Base-by-base conservation (phyloP, 1,139 yeast genomes). In the Sugiyamaella neomexicana region DNA sequence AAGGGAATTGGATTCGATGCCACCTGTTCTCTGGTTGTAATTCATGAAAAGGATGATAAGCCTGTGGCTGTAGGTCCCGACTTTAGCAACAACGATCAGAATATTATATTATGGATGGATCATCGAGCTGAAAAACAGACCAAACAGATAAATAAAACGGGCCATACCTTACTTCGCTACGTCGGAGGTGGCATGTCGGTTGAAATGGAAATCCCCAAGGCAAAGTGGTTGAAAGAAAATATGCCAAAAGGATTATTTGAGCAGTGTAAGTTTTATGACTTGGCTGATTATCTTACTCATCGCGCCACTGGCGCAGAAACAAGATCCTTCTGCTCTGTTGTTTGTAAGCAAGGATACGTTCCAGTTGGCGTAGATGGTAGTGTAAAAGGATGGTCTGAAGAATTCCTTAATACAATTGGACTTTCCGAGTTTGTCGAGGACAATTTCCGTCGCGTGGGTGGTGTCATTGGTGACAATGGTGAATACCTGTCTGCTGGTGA, bases 121-220 rank as follows among this genome's bases (percentile, higher is more conserved):
- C 99, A 93, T 72, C 80, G 99, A 61, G 97, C 99, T 0, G 83
- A 78, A n/a, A 76, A 77, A n/a, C 97, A 91, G 70, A 90, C 97
- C 17, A 75, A 81, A 58, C 79, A 76, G 53, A 90, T 93, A 70
- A 91, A 91, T 70, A 82, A 85, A 46, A 86, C 96, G 1, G 80
- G 80, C 41, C 95, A 89, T 68, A 82, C 81, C 65, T 80, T 88
- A 58, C 79, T 93, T 65, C 86, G 88, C 69, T 93, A 89, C 68
- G 99, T 93, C 12, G 99, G 99, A 52, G 99, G 99, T 16, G 87
- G 85, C 65, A 91, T 93, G 97, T 89, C 97, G 48, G 85, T 93
- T 66, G 99, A 93, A 72, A 91, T 91, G 98, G 98, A 93, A 69
- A 79, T 93, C 63, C 99, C 99, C 59, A 93, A 93, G 73, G 91